These are phyloP conservation scores for Lentinula raphanica DNA, from an alignment of 768 basidiomycete species.

Conservation along the genomic window DNA sequence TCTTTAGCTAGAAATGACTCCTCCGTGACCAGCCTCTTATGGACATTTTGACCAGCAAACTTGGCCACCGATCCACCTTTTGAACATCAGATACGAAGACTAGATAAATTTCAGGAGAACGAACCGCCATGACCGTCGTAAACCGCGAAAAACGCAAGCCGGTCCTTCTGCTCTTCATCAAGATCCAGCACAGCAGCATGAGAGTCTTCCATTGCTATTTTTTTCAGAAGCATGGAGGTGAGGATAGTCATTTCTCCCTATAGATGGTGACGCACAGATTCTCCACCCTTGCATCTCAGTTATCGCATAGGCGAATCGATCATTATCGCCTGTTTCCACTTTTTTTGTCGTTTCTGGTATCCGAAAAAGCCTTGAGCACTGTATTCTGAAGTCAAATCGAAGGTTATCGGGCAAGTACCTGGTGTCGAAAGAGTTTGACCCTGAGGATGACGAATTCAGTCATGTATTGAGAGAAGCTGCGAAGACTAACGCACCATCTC, in stretches of 20 bases:
- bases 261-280: constrained; percentile 65
- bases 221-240: constrained; percentile 14
- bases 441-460: constrained; percentile 29
- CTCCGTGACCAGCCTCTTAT: constrained; percentile 69
- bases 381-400: neutral
- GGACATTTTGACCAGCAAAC: constrained; percentile 82
- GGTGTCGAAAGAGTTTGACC: constrained; percentile 86
- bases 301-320: constrained; percentile 66
- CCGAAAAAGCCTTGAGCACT: constrained; percentile 10
- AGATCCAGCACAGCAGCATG: constrained; percentile 74
- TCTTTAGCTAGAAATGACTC: constrained; percentile 64
- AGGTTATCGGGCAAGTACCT: constrained; percentile 37
- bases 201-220: constrained; percentile 93
- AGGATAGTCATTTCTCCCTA: constrained; percentile 7
- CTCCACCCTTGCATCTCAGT: constrained; percentile 99
- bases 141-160: constrained; percentile 88
- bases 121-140: constrained; percentile 98
- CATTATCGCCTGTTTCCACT: constrained; percentile 68
- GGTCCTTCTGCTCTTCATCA: constrained; percentile 40
- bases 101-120: constrained; percentile 17
- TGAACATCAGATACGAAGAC: constrained; percentile 6
- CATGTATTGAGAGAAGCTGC: neutral
- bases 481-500: neutral
- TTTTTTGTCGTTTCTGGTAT: constrained; percentile 74
- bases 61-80: constrained; percentile 79